Base-by-base conservation (phyloP, 345 rosid species). In the Melaleuca alternifolia region DNA sequence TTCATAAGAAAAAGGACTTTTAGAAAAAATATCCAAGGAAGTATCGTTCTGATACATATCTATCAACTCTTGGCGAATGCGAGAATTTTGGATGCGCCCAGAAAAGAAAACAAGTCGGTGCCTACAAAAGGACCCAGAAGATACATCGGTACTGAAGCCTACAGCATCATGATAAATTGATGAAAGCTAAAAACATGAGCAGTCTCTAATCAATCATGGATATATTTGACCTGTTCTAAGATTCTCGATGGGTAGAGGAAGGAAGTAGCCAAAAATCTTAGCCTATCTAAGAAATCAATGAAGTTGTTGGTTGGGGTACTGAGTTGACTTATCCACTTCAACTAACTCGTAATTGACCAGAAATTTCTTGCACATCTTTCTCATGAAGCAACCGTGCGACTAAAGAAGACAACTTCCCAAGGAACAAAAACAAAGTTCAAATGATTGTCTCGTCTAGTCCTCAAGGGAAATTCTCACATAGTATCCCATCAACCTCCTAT, bases 71-170 rank as follows among this genome's bases (percentile, higher is more conserved):
- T 53, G 86, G 54, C 93, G 93, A 82, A 87, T 85, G 82, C 3
- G 28, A 30, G 93, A 89, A 84, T 90, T 91, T 87, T 91, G 92
- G 86, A 85, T 54, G 18, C 91, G 85, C 54, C 93, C 94, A 33
- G 92, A 84, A n/a, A 86, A 91, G 87, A 50, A 92, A 56, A 87
- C 88, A 65, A 92, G 94, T 51, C 88, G 89, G 26, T 88, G 65
- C 88, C 93, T 92, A 88, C 90, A 88, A 76, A 59, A 24, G 20
- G 48, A 71, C 24, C 79, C 79, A 33, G 79, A 71, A 33, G 48
- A 71, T 33, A 71, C 48, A 71, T 71, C 79, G 3, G 79, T 71
- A 33, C 33, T 33, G 48, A 71, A 71, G 79, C 79, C 48, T 46
- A 71, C 24, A 71, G 48, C 48, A 71, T 71, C 48, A 71, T 71